phyloP scores from a whole-genome alignment of 257 asterid species.

The Vinca minor region DNA sequence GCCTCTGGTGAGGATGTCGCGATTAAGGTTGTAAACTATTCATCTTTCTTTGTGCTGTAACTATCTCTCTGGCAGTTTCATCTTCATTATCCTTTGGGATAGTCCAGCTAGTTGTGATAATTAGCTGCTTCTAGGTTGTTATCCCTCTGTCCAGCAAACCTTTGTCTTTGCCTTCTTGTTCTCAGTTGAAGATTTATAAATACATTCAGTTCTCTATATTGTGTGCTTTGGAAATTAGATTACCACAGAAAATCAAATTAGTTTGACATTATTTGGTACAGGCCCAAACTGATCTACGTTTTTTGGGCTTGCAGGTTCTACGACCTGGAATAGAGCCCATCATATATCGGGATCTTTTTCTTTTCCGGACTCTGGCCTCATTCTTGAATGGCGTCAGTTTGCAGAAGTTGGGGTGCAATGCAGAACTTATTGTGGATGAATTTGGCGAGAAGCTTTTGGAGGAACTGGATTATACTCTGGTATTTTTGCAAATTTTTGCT shows the following conservation, averaged over 20 bases:
- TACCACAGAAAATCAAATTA: neutral
- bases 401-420: slow-evolving; percentile 88
- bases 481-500: slow-evolving; percentile 19
- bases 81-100: neutral
- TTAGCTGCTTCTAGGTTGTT: slow-evolving; percentile 2
- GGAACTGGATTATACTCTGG: slow-evolving; percentile 97
- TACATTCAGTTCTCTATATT: neutral
- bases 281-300: neutral
- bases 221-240: neutral
- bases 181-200: neutral
- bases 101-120: neutral
- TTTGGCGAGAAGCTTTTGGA: slow-evolving; percentile 98
- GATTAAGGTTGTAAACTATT: slow-evolving; percentile 53
- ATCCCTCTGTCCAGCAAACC: neutral
- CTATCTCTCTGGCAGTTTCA: neutral
- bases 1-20: slow-evolving; percentile 96
- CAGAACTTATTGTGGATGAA: slow-evolving; percentile 97
- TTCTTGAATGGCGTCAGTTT: slow-evolving; percentile 95
- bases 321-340: slow-evolving; percentile 98
- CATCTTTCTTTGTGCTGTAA: slow-evolving; percentile 4
- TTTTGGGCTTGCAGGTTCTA: slow-evolving; percentile 60
- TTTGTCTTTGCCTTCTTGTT: neutral
- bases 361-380: slow-evolving; percentile 95
- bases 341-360: slow-evolving; percentile 91
- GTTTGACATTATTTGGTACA: neutral